These are phyloP conservation scores for Colletotrichum sp. DNA, from an alignment of 2,329 filamentous ascomycete genomes.

Conservation along the genomic window DNA sequence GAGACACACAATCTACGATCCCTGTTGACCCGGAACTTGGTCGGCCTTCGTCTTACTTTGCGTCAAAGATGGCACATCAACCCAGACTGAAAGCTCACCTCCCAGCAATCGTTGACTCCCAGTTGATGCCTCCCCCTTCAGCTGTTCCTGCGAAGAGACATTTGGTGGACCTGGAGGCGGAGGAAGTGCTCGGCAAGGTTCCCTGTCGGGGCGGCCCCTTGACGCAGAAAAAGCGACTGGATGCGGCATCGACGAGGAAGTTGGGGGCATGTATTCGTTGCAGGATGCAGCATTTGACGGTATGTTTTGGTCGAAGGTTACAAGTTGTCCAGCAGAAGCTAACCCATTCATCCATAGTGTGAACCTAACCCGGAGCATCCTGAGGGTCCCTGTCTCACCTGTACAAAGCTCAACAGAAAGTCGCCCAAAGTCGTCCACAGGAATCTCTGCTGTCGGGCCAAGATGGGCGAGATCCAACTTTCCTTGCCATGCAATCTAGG, in stretches of 20 bases:
- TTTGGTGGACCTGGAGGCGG: neutral
- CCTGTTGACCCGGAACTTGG: neutral
- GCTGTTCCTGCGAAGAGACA: neutral
- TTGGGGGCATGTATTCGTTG: constrained; percentile 49
- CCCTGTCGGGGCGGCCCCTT: neutral
- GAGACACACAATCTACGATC: neutral
- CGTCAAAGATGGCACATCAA: neutral
- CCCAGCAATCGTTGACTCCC: neutral
- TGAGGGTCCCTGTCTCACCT: constrained; percentile 43
- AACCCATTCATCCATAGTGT: constrained; percentile 35
- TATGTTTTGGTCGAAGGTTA: constrained; percentile 30
- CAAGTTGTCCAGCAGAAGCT: neutral
- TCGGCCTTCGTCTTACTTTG: neutral
- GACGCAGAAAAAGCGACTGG: constrained; percentile 26
- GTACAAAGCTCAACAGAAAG: constrained; percentile 37
- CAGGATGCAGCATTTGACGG: constrained; percentile 47
- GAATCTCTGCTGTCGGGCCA: constrained; percentile 47
- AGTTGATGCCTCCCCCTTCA: neutral
- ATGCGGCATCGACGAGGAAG: constrained; percentile 38
- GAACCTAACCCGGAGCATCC: constrained; percentile 33
- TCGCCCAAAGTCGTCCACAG: constrained; percentile 54
- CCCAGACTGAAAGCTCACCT: neutral
- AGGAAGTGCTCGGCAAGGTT: neutral
- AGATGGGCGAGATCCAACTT: constrained; percentile 44
- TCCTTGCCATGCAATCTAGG: constrained; percentile 39